These are phyloP conservation scores for Rhododendron kiyosumense DNA, from an alignment of 148 eudicot genomes.

Conservation along the genomic window DNA sequence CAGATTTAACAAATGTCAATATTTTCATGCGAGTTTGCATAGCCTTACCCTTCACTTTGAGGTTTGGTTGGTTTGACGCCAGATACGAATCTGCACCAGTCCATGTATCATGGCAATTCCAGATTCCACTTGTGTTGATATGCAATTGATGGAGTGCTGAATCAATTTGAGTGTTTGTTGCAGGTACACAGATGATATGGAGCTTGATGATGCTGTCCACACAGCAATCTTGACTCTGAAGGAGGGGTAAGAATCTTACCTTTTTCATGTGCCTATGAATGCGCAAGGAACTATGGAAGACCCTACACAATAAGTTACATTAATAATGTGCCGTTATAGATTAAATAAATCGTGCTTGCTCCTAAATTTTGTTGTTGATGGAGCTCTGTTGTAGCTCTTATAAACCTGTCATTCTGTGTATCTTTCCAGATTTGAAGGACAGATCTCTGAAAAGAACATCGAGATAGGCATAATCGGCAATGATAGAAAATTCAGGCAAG, in stretches of 20 bases:
- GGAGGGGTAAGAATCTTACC: slow-evolving; percentile 68
- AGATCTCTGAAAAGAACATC: slow-evolving; percentile 82
- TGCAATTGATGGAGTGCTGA: neutral
- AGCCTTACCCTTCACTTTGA: neutral
- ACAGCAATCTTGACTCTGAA: slow-evolving; percentile 92
- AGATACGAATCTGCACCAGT: neutral
- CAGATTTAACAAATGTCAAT: neutral
- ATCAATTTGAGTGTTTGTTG: slow-evolving; percentile 8
- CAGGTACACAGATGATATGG: slow-evolving; percentile 98
- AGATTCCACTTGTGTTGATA: neutral
- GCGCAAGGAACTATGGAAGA: neutral
- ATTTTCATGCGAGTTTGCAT: neutral
- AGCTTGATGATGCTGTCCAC: slow-evolving; percentile 99
- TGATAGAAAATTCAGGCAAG: slow-evolving; percentile 79
- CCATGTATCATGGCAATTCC: neutral
- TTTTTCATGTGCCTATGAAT: neutral
- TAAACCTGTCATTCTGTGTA: neutral
- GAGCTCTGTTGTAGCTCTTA: neutral
- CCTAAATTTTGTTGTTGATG: neutral
- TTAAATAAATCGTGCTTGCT: neutral
- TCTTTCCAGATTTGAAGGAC: slow-evolving; percentile 84
- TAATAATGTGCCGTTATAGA: neutral
- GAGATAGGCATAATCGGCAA: slow-evolving; percentile 89
- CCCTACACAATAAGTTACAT: neutral
- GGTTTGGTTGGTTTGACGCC: neutral